phyloP scores from a whole-genome alignment of 2,329 filamentous ascomycete species.

The Aspergillus novofumigatus region DNA sequence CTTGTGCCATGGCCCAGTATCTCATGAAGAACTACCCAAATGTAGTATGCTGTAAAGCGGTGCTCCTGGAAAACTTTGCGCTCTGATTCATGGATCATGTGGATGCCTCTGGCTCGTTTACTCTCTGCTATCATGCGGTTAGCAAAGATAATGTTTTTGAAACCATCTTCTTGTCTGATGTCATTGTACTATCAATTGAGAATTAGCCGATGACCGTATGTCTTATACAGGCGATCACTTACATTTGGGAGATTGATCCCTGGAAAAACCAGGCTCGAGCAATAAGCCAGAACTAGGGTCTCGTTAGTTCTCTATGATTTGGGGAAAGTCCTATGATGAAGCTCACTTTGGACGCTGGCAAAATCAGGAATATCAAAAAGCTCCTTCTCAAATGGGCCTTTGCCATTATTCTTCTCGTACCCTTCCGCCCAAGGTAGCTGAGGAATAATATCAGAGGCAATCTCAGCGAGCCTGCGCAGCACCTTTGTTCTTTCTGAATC shows the following conservation, averaged over 20 bases:
- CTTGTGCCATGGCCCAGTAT: constrained; percentile 63
- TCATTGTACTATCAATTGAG: constrained; percentile 55
- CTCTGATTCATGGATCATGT: constrained; percentile 10
- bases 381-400: constrained; percentile 27
- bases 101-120: constrained; percentile 8
- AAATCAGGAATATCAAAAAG: constrained; percentile 21
- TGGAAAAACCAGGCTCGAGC: constrained; percentile 42
- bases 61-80: constrained; percentile 6
- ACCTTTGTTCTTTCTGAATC: constrained; percentile 19
- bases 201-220: not conserved
- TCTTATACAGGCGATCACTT: constrained; percentile 7
- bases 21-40: constrained; percentile 45
- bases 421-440: constrained; percentile 26
- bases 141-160: constrained; percentile 75
- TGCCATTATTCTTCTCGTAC: constrained; percentile 30
- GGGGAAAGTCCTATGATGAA: not conserved
- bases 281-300: constrained; percentile 40
- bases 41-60: constrained; percentile 19
- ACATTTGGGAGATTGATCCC: constrained; percentile 51
- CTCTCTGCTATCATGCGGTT: constrained; percentile 43
- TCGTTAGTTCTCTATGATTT: not conserved
- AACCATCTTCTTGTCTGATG: constrained; percentile 76
- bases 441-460: constrained; percentile 6
- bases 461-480: constrained; percentile 11
- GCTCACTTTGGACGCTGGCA: constrained; percentile 12